Evolutionary conservation across 2,329 filamentous ascomycete genomes (phyloP), one percentile per base, ranked within the genome.

Genomic region (Stachybotrys echinatus): DNA sequence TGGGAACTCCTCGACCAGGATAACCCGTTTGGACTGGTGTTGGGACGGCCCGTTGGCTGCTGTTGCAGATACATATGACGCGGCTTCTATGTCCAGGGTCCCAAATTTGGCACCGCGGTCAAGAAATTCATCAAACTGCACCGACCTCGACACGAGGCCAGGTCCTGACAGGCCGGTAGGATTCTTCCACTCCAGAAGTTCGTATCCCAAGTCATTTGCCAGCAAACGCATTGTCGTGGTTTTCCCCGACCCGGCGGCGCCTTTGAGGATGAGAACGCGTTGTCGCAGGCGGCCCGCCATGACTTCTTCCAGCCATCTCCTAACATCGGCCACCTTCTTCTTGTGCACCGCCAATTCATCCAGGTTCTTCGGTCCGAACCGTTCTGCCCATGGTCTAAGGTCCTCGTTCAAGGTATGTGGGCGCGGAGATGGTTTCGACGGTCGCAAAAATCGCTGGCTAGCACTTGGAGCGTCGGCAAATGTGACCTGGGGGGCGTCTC

Each of bases 341-440:
- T 95, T 96, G 67, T 99, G 92, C 18, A 99, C 92, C 0, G 88
- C 92, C 43, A 99, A 74, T 69, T 97, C 92, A 17, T 91, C 84
- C 12, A 96, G 66, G 57, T 80, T 87, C 3, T 66, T 61, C 0
- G 92, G 92, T 2, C 81, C 85, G 66, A 90, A 97, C 57, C 85
- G 83, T 58, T 96, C 92, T 17, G 88, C 88, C 92, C 92, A 97
- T 3, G 92, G 91, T 48, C 87, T 80, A 45, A 75, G 69, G 56
- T 90, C 85, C 34, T 81, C 75, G 45, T 75, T 23, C 27, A 20
- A 17, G 12, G 18, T 27, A n/a, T 37, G 14, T 18, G 23, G 8
- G 18, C 23, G 14, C 71, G 6, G 60, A 39, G 4, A 56, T 54
- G 7, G 58, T 57, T 7, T 61, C 47, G 17, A 59, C 12, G 74